Evolutionary conservation across 495 filamentous ascomycete genomes (phyloP), one percentile per base, ranked within the genome.

Genomic region (Lasiosphaeria ovina): DNA sequence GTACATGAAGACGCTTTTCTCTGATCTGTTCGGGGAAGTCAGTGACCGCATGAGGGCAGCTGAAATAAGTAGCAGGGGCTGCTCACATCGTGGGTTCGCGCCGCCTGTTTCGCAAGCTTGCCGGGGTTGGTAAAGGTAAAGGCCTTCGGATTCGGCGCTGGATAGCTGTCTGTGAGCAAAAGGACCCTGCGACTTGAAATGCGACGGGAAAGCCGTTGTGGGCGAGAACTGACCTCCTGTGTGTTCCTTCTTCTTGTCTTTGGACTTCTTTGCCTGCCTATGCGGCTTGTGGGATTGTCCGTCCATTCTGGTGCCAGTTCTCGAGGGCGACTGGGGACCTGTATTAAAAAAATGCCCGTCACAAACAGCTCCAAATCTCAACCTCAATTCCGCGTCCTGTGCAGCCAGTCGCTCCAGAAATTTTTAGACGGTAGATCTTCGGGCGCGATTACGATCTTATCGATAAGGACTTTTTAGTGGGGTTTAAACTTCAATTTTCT

Each of bases 1-100:
- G 94, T 12, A 98, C 94, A 83, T 98, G 94, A 24, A 97, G 79
- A 38, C 93, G 82, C 75, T 96, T 98, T 76, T 98, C 94, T 82
- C 90, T 93, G 72, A 96, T 84, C 87, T 93, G 61, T 55, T 58
- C 54, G 64, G 45, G 45, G 34, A 16, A n/a, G 45, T 6, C 6
- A 6, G 35, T 36, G 12, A 47, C 5, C 11, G 44, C 7, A 11
- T n/a, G 44, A 14, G 11, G 12, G 6, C 2, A n/a, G 44, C 16
- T n/a, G 4, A n/a, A 11, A n/a, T 47, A 14, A 14, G 44, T 47
- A 47, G 44, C 2, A 14, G n/a, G 50, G 48, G 55, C 17, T 16
- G 58, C 83, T 55, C 82, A 93, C 91, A 88, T 98, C 93, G 66
- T 96, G 89, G 58, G 92, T 93, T 68, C 94, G 84, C 49, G 89